These are phyloP conservation scores for Blastocystis sp. DNA, from an alignment of 352 stramenopile genomes.

Conservation along the genomic window DNA sequence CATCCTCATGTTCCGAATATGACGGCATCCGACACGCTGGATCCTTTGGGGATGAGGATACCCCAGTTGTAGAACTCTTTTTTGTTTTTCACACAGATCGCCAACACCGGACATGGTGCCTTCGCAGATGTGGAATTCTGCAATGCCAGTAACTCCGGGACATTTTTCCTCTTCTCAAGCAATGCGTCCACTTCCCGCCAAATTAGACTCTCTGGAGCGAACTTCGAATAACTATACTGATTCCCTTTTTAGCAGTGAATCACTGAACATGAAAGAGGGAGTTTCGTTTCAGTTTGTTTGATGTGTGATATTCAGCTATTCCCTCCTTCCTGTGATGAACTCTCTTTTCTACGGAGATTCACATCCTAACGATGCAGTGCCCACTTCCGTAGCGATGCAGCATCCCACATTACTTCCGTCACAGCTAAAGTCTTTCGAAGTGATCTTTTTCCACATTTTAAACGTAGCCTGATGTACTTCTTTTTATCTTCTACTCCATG, in stretches of 20 bases:
- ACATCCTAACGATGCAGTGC: background rate
- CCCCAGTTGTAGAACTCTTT: background rate
- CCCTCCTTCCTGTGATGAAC: background rate
- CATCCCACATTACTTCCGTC: background rate
- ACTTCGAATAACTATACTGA: background rate
- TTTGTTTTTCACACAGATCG: background rate
- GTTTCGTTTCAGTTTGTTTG: background rate
- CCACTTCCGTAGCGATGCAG: background rate
- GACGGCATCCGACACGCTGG: background rate
- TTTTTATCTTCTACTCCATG: conserved; percentile 22
- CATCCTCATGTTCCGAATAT: background rate
- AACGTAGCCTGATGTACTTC: background rate
- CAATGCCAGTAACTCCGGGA: background rate
- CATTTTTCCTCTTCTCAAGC: background rate
- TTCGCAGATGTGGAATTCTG: background rate
- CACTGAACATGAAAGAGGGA: background rate
- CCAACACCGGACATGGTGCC: background rate
- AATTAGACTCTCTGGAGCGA: background rate
- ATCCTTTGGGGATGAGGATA: background rate
- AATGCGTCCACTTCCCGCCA: background rate
- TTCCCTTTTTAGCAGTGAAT: background rate
- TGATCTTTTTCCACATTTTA: background rate
- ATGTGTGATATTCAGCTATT: background rate
- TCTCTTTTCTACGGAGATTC: background rate
- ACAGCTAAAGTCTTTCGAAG: conserved; percentile 10